A percentile compares a stretch with the other conserved stretches of the same genome.
phyloP scores from a whole-genome alignment of 177 flowering plant genomes.

The Telopea speciosissima region DNA sequence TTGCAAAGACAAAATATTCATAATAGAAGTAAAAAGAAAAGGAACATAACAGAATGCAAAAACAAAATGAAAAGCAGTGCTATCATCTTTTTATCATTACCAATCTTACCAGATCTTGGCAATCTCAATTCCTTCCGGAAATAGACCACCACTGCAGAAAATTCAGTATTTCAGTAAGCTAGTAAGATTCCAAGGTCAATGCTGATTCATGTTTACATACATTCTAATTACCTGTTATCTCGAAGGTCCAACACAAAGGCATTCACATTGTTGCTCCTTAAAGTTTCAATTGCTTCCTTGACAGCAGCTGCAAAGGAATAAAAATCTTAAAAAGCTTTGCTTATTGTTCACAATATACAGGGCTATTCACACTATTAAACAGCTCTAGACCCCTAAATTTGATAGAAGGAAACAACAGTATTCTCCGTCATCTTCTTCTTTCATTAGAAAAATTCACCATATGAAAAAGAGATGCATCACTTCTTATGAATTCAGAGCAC shows the following conservation, averaged over 20 bases:
- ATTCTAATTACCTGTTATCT: conserved; percentile 70
- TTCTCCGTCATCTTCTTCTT: neutral
- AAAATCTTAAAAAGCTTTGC: neutral
- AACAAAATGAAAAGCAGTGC: neutral
- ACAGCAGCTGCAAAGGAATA: conserved; percentile 57
- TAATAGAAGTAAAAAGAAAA: no score
- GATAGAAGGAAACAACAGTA: neutral
- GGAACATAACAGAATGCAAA: neutral
- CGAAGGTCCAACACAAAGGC: conserved; percentile 95
- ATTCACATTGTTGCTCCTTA: conserved; percentile 65
- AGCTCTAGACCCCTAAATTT: neutral
- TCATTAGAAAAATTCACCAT: neutral
- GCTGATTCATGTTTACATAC: conserved; percentile 9
- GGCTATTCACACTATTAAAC: neutral
- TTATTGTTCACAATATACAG: no score
- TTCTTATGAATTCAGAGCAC: neutral
- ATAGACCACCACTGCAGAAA: conserved; percentile 93
- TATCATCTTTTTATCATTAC: neutral
- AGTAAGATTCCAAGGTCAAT: conserved; percentile 5
- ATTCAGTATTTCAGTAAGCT: conserved; percentile 29
- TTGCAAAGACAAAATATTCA: no score
- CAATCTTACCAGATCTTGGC: conserved; percentile 88
- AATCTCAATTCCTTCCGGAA: conserved; percentile 97
- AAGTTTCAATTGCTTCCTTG: conserved; percentile 73
- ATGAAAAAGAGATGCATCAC: no score